Percentiles rank a stretch among this genome's conserved stretches.
phyloP scores from a whole-genome alignment of 805 yeast species.

The Maudiozyma turicensis region DNA sequence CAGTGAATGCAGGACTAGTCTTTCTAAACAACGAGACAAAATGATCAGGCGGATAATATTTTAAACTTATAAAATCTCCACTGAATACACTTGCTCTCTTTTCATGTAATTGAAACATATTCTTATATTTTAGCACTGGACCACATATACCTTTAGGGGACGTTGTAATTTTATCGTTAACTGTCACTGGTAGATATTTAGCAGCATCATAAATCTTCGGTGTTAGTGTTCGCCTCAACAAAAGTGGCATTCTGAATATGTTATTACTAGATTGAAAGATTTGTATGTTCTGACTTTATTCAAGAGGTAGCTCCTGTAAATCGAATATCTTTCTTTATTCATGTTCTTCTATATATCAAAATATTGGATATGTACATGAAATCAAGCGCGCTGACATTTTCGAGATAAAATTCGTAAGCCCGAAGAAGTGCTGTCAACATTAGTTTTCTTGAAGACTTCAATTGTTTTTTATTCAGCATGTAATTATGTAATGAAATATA shows the following conservation, averaged over 20 bases:
- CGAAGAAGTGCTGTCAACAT: too few relatives aligned
- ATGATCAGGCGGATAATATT: conserved; percentile 24
- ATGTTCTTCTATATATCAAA: too few relatives aligned
- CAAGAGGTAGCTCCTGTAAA: too few relatives aligned
- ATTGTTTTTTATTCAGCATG: too few relatives aligned
- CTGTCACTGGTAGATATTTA: conserved; percentile 1
- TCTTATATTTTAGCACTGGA: conserved; percentile 3
- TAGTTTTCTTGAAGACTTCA: too few relatives aligned
- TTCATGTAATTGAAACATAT: conserved; percentile 4
- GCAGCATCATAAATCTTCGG: neutral
- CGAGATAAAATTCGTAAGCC: too few relatives aligned
- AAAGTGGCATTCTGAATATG: neutral
- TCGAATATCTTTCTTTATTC: too few relatives aligned
- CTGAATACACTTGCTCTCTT: conserved; percentile 14
- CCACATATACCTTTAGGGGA: conserved; percentile 5
- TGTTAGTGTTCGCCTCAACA: neutral
- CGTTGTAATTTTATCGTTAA: neutral
- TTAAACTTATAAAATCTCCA: conserved; percentile 16
- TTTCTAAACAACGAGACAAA: conserved; percentile 23
- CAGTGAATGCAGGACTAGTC: conserved; percentile 22
- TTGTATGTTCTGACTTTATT: too few relatives aligned
- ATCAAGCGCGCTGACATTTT: too few relatives aligned
- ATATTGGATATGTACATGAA: too few relatives aligned
- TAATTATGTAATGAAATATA: too few relatives aligned
- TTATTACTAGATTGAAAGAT: too few relatives aligned